Conservation (phyloP, 2,329 filamentous ascomycete genomes). For the Magnaporthiopsis incrustans region DNA sequence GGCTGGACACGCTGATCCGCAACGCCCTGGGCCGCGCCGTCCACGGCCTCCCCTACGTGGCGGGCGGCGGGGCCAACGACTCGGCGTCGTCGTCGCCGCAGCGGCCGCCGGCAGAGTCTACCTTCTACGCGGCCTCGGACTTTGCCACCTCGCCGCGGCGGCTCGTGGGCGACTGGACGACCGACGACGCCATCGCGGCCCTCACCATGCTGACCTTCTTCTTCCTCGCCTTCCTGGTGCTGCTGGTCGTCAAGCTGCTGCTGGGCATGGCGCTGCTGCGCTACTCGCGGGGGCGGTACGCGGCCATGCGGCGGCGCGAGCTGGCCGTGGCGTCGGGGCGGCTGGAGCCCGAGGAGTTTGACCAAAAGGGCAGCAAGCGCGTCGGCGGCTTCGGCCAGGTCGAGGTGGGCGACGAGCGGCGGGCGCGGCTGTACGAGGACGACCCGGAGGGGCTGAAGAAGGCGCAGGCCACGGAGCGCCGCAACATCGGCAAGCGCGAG, state of each 20-base stretch:
- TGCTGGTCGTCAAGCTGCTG: constrained; percentile 76
- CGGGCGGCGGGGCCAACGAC: neutral
- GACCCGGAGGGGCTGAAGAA: constrained; percentile 62
- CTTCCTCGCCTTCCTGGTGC: constrained; percentile 73
- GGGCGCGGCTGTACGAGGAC: constrained; percentile 79
- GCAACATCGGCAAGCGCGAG: constrained; percentile 49
- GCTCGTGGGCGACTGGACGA: constrained; percentile 41
- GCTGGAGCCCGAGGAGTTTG: constrained; percentile 46
- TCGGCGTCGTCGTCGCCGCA: constrained; percentile 12
- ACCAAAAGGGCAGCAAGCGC: constrained; percentile 60
- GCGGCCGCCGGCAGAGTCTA: neutral
- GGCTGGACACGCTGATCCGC: constrained; percentile 70
- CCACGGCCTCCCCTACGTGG: constrained; percentile 46
- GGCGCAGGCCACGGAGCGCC: constrained; percentile 54
- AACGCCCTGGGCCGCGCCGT: constrained; percentile 68
- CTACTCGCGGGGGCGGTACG: constrained; percentile 72
- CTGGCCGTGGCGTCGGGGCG: constrained; percentile 36
- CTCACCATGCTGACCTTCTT: constrained; percentile 82
- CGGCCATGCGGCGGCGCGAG: constrained; percentile 68
- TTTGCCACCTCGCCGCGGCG: constrained; percentile 23
- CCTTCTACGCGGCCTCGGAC: neutral
- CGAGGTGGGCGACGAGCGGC: constrained; percentile 81
- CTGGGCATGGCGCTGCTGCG: constrained; percentile 81
- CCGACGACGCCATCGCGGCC: constrained; percentile 67
- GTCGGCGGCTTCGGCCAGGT: constrained; percentile 78